Base-by-base conservation (phyloP, 2,329 filamentous ascomycete genomes). In the Lecanicillium sp. region DNA sequence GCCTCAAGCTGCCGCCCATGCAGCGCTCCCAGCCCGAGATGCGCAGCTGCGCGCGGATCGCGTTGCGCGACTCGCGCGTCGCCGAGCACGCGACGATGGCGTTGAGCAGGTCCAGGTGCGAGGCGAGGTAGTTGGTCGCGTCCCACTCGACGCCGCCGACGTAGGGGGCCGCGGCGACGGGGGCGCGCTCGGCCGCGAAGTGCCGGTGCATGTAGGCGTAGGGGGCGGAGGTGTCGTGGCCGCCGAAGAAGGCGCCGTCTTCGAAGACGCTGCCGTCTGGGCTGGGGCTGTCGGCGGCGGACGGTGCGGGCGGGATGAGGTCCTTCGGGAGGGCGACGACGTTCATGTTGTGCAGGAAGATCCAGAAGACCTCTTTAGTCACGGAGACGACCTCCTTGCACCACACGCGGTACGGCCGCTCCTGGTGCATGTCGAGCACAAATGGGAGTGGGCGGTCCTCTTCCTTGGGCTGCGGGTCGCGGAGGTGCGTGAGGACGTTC, bases 281-380 rank as follows among this genome's bases (percentile, higher is more conserved):
- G n/a, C n/a, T n/a, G n/a, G n/a, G n/a, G n/a, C n/a, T n/a, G n/a
- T n/a, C n/a, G n/a, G n/a, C n/a, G n/a, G n/a, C n/a, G n/a, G n/a
- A n/a, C 52, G 59, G 52, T 52, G 56, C 12, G 44, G 32, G 11
- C 44, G 38, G 5, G 11, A 15, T 23, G 35, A 19, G 27, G 21
- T 51, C 44, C 56, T 67, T 66, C 37, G 83, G 79, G 27, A 87
- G 66, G 19, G 88, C 77, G 30, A 97, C 78, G 38, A 96, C 84
- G 59, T 97, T 97, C 50, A 95, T 74, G 57, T 95, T 87, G 67
- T 97, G 91, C 46, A 97, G 75, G 70, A 97, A 98, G 62, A 97
- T 97, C 91, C 91, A 98, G 64, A 98, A 98, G 23, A 97, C 91
- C 65, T 98, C 91, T 66, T 96, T 96, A 35, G 90, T 95, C 40